Evolutionary conservation across 352 stramenopile species (phyloP), one percentile per base, ranked within the genome.

Genomic region (Hyaloperonospora brassicae): DNA sequence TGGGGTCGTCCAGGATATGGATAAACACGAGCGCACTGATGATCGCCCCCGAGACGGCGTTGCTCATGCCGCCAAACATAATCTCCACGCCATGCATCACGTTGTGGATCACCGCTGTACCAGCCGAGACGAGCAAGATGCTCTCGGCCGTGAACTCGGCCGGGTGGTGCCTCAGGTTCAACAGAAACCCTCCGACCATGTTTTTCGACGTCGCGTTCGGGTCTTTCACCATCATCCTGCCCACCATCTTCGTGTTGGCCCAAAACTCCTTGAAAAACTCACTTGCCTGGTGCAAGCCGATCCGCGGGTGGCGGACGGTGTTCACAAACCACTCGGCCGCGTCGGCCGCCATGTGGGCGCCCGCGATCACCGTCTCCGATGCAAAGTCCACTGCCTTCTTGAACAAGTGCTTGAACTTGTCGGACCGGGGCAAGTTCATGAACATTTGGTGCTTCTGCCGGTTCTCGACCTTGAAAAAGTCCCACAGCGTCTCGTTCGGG

Each of bases 21-120:
- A 68, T 59, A 23, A 68, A 68, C 45, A 68, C 52, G 1, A 68
- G 50, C 14, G 63, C 60, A 5, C 55, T 61, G 31, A 68, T 27
- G 9, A 68, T 40, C 0, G 59, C 40, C 1, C 45, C 52, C 1
- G 60, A 64, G 8, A 62, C 45, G 1, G n/a, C 8, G n/a, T 53
- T 59, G 55, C 55, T 68, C 55, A 68, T 57, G 2, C 43, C 22
- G n/a, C 60, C 60, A 8, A 62, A 62, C 1, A 68, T 25, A 0
- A 41, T 35, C n/a, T 60, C 50, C 3, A 64, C 60, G 12, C 55
- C 55, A 31, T 23, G 25, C 50, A 68, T 61, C 2, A 68, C 45
- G 14, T 55, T 55, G 30, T 40, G 41, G 42, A 68, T 68, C 34
- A 64, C 55, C 0, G 55, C 60, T 21, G 56, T 60, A 21, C 60